Percentiles rank a stretch among this genome's conserved stretches.
phyloP scores from a whole-genome alignment of 192 early-diverging fungal species.

The Entomortierella beljakovae region DNA sequence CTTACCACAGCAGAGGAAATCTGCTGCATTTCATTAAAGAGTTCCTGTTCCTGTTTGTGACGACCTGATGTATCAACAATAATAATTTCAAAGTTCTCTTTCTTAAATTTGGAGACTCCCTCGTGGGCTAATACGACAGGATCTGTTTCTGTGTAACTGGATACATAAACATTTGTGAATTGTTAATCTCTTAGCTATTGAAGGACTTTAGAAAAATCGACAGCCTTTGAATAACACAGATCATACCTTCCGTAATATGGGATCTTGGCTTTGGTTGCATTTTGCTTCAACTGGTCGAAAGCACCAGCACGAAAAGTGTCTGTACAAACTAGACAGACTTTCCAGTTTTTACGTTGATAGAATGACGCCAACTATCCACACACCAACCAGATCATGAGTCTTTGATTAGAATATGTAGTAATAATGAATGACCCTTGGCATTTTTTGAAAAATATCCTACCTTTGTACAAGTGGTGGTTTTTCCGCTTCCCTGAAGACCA shows the following conservation, averaged over 20 bases:
- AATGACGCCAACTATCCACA: constrained; percentile 79
- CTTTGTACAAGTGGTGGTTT: constrained; percentile 98
- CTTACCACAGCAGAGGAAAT: constrained; percentile 84
- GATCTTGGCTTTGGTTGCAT: constrained; percentile 97
- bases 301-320: constrained; percentile 99
- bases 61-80: constrained; percentile 99
- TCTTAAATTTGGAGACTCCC: constrained; percentile 94
- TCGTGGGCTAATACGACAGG: constrained; percentile 92
- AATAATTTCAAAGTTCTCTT: constrained; percentile 95
- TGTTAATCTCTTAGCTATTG: background rate
- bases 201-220: background rate
- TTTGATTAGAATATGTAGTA: background rate
- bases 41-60: constrained; percentile 93
- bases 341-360: constrained; percentile 96
- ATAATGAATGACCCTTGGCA: no score
- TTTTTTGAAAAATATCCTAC: constrained; percentile 10
- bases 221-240: background rate
- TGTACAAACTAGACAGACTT: constrained; percentile 91
- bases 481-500: constrained; percentile 94
- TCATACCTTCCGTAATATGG: constrained; percentile 87
- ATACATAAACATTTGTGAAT: background rate
- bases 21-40: constrained; percentile 97
- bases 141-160: constrained; percentile 92
- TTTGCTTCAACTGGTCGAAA: constrained; percentile 98
- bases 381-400: background rate